Evolutionary conservation across 345 rosid genomes (phyloP).

Genomic region (Dipteronia dyeriana): DNA sequence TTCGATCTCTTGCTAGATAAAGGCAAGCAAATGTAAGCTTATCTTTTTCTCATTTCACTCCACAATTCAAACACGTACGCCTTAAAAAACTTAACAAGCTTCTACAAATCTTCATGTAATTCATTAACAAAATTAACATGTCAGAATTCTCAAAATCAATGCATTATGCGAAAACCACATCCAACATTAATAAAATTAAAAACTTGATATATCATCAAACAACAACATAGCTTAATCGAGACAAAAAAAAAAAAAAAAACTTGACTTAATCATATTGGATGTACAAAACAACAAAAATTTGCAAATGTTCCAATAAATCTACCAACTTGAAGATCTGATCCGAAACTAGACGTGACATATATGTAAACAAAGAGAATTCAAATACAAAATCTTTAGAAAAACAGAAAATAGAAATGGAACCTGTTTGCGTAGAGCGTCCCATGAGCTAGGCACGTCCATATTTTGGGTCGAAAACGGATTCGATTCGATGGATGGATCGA

Average conservation of each 20-base stretch:
- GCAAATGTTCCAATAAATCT: background rate
- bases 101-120: background rate
- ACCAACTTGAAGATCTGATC: background rate
- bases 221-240: background rate
- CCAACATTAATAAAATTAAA: background rate
- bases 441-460: slow-evolving; percentile 84
- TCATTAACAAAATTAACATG: background rate
- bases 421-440: slow-evolving; percentile 96
- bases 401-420: slow-evolving; percentile 29
- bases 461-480: slow-evolving; percentile 7
- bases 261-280: too few species aligned
- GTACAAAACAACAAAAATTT: background rate
- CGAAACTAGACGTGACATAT: background rate
- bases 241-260: too few species aligned
- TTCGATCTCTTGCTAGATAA: background rate
- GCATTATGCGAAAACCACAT: background rate
- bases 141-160: background rate
- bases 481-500: slow-evolving; percentile 19
- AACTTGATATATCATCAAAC: background rate
- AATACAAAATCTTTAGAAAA: background rate
- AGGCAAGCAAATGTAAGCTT: background rate
- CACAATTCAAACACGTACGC: background rate
- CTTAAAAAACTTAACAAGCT: background rate
- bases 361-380: slow-evolving; percentile 1
- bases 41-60: background rate